Conservation (phyloP, 148 eudicot species). For the Silene latifolia region DNA sequence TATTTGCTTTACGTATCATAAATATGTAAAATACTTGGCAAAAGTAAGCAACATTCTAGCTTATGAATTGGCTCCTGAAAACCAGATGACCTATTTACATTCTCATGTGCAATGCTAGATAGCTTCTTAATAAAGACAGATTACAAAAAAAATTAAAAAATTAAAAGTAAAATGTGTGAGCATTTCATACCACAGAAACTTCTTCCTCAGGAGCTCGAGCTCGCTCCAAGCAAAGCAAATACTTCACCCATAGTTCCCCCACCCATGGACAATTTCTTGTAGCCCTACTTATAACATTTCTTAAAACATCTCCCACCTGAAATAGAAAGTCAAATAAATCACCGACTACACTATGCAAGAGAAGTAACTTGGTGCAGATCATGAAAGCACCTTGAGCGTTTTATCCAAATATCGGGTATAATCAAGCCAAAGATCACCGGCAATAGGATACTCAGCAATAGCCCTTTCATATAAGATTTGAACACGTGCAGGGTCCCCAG, state of each 20-base stretch:
- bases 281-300: constrained; percentile 56
- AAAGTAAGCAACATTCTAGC: not conserved
- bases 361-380: constrained; percentile 8
- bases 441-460: constrained; percentile 70
- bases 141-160: not conserved
- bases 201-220: constrained; percentile 73
- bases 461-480: constrained; percentile 87
- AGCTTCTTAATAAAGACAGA: not conserved
- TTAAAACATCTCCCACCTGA: constrained; percentile 60
- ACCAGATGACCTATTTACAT: not conserved
- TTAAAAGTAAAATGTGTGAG: not conserved
- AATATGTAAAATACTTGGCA: not conserved
- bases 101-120: not conserved
- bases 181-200: constrained; percentile 52
- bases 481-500: constrained; percentile 88
- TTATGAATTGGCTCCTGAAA: not conserved
- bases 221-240: constrained; percentile 79
- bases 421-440: constrained; percentile 82
- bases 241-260: constrained; percentile 87
- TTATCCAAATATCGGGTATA: constrained; percentile 78
- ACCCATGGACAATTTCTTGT: constrained; percentile 90
- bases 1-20: not conserved
- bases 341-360: constrained; percentile 7
- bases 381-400: constrained; percentile 65
- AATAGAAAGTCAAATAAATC: constrained; percentile 11